Evolutionary conservation across 305 asterid genomes (phyloP).

Genomic region (Stenogyne calaminthoides): DNA sequence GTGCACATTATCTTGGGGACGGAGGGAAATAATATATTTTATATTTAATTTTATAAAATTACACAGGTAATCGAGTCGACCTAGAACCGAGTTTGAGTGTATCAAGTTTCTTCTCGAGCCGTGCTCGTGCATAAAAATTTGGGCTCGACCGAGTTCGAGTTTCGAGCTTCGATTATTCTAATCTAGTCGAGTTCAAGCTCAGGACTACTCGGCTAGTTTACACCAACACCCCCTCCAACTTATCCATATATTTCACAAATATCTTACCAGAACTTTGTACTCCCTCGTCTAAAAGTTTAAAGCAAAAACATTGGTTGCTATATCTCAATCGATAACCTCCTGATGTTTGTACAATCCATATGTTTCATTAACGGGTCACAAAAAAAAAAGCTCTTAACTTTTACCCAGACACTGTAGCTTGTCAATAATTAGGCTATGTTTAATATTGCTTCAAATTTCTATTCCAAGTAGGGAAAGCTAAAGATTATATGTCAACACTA

Average conservation of each 20-base stretch:
- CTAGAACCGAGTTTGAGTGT: too few relatives aligned
- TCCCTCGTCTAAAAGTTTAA: not conserved
- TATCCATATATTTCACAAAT: conserved; percentile 15
- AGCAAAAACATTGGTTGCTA: not conserved
- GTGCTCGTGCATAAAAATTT: too few relatives aligned
- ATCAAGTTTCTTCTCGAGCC: too few relatives aligned
- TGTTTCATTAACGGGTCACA: not conserved
- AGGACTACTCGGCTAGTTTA: too few relatives aligned
- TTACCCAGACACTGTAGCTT: conserved; percentile 2
- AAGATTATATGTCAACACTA: conserved; percentile 3
- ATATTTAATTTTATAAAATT: too few relatives aligned
- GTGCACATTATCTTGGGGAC: too few relatives aligned
- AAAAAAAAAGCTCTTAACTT: not conserved
- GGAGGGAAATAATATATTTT: too few relatives aligned
- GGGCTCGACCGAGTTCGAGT: too few relatives aligned
- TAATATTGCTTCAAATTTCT: conserved; percentile 6
- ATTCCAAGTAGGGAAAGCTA: not conserved
- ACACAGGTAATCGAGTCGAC: too few relatives aligned
- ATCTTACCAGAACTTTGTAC: not conserved
- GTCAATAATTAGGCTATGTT: conserved; percentile 16
- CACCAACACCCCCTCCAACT: not conserved
- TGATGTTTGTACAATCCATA: not conserved
- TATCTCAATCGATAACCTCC: conserved; percentile 4
- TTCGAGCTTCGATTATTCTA: too few relatives aligned
- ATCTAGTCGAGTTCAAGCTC: too few relatives aligned